Conservation (phyloP, 225 moss, liverwort and hornwort species). For the Ulota crispa region DNA sequence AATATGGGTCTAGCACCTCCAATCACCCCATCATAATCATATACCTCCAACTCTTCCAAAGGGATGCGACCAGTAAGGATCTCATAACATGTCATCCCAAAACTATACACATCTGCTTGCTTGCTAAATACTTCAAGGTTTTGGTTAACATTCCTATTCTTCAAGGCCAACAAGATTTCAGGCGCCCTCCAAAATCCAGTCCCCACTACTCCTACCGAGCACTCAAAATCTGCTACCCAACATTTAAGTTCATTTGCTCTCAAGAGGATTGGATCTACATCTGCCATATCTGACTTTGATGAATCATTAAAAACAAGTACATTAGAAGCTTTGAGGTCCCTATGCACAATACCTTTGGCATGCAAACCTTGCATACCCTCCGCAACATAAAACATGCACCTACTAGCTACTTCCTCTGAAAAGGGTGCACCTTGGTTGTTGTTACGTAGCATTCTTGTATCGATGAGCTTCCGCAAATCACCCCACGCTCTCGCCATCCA, state of each 20-base stretch:
- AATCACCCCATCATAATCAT: not conserved
- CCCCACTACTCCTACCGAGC: not conserved
- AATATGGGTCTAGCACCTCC: not conserved
- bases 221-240: not conserved
- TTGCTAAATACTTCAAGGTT: not conserved
- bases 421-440: no score
- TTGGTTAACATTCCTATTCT: fast-evolving
- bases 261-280: not conserved
- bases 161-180: not conserved
- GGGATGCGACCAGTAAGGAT: not conserved
- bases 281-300: no score
- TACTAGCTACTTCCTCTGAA: no score
- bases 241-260: not conserved
- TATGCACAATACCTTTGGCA: not conserved
- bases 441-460: no score
- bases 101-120: not conserved
- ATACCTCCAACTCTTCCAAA: not conserved
- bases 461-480: no score
- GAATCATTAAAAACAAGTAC: not conserved
- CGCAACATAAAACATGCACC: no score
- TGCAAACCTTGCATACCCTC: no score
- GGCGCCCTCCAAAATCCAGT: not conserved
- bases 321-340: conserved; percentile 1
- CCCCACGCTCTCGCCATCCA: no score
- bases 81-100: not conserved